phyloP scores from a whole-genome alignment of 1,284 basidiomycete genomes.

The Apiotrichum domesticum region DNA sequence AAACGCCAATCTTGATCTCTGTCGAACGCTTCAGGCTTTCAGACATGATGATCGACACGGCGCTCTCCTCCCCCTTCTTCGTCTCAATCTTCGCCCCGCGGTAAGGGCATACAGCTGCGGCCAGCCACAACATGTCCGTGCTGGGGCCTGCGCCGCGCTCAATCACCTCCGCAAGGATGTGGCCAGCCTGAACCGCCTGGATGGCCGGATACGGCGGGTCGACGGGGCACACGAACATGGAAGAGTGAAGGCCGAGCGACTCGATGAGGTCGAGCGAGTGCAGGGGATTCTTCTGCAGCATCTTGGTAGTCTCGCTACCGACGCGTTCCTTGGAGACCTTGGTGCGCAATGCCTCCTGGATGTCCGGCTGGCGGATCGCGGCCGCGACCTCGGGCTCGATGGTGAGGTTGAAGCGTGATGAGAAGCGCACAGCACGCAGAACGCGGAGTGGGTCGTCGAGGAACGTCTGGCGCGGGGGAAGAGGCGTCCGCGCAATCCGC shows the following conservation, averaged over 20 bases:
- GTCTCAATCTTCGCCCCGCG: slow-evolving; percentile 58
- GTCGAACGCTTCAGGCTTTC: slow-evolving; percentile 78
- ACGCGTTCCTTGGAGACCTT: slow-evolving; percentile 88
- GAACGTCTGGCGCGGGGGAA: slow-evolving; percentile 83
- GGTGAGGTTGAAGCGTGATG: slow-evolving; percentile 78
- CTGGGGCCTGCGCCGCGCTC: slow-evolving; percentile 11
- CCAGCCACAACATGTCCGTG: slow-evolving; percentile 56
- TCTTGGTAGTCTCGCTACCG: slow-evolving; percentile 82
- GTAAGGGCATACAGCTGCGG: slow-evolving; percentile 63
- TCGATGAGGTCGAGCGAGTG: slow-evolving; percentile 67
- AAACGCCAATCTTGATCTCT: slow-evolving; percentile 70
- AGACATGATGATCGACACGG: slow-evolving; percentile 64
- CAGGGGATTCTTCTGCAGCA: slow-evolving; percentile 73
- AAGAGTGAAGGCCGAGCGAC: slow-evolving; percentile 60
- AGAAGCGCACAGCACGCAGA: slow-evolving; percentile 83
- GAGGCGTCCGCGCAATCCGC: slow-evolving; percentile 80
- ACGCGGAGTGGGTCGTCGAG: slow-evolving; percentile 90
- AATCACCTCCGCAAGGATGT: slow-evolving; percentile 57
- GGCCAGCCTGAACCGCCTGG: slow-evolving; percentile 55
- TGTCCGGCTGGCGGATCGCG: slow-evolving; percentile 60
- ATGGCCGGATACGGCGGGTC: slow-evolving; percentile 44
- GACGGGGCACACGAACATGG: slow-evolving; percentile 56
- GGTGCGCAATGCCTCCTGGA: slow-evolving; percentile 66
- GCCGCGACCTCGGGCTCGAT: slow-evolving; percentile 67
- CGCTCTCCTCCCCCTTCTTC: slow-evolving; percentile 56